Conservation (phyloP, 306 rosid species). For the Begonia peltatifolia region DNA sequence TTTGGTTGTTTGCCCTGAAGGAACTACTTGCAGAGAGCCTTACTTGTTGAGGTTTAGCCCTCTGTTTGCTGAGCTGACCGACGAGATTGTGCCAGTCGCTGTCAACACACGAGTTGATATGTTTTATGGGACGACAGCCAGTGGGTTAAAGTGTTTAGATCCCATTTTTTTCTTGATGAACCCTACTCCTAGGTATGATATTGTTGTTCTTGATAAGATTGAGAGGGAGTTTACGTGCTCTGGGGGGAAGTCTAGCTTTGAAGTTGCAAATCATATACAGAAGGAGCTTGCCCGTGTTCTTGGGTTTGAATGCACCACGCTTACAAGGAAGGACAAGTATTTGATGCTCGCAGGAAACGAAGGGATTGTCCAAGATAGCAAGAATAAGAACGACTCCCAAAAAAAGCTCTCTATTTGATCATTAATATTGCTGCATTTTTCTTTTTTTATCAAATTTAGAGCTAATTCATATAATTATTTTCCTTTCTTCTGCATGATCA, state of each 20-base stretch:
- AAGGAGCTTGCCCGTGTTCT: conserved; percentile 45
- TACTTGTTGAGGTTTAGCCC: conserved; percentile 78
- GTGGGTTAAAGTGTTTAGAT: conserved; percentile 79
- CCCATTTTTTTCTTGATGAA: conserved; percentile 81
- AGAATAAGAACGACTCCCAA: conserved; percentile 6
- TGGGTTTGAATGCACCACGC: conserved; percentile 75
- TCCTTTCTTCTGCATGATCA: background rate
- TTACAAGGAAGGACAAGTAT: conserved; percentile 80
- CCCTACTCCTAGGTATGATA: conserved; percentile 48
- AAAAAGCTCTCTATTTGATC: background rate
- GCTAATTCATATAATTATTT: background rate
- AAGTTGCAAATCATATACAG: conserved; percentile 77
- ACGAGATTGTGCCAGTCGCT: conserved; percentile 84
- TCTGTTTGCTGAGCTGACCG: conserved; percentile 71
- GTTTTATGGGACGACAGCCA: conserved; percentile 96
- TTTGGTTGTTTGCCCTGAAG: conserved; percentile 92
- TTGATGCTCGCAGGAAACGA: conserved; percentile 93
- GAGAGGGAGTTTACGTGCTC: conserved; percentile 44
- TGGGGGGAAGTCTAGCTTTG: conserved; percentile 52
- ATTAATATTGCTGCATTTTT: background rate
- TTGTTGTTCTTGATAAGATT: conserved; percentile 53
- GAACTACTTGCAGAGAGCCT: conserved; percentile 95
- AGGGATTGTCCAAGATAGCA: conserved; percentile 38
- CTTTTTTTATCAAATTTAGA: background rate
- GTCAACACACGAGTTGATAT: conserved; percentile 45